phyloP scores from a whole-genome alignment of 495 filamentous ascomycete species.

The Annulohypoxylon stygium region DNA sequence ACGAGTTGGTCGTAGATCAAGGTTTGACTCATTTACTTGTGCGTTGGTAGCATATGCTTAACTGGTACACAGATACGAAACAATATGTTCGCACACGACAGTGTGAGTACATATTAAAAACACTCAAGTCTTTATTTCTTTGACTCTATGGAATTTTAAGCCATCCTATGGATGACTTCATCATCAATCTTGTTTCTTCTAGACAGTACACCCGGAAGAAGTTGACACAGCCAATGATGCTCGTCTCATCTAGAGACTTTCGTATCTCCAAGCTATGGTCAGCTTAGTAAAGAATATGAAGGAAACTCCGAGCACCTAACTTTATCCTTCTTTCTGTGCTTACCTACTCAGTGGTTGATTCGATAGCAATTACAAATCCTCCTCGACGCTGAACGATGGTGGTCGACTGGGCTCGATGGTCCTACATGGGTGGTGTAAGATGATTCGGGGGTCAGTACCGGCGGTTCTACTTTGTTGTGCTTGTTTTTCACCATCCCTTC shows the following conservation, averaged over 20 bases:
- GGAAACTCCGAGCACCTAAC: slow-evolving; percentile 12
- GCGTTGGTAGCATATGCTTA: not conserved
- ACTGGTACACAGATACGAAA: not conserved
- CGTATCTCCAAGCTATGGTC: not conserved
- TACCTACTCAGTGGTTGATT: not conserved
- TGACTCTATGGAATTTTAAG: not conserved
- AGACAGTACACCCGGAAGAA: not conserved
- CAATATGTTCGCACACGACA: not conserved
- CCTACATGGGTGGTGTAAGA: not conserved
- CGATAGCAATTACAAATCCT: not conserved
- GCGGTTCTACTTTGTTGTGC: not conserved
- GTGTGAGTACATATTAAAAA: not conserved
- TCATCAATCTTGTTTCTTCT: not conserved
- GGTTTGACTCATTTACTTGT: not conserved
- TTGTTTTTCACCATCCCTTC: not conserved
- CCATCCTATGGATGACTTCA: not conserved
- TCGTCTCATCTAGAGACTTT: slow-evolving; percentile 15
- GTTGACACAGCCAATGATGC: not conserved
- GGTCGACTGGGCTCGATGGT: not conserved
- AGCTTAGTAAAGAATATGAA: not conserved
- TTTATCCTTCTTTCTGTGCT: not conserved
- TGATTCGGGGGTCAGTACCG: not conserved
- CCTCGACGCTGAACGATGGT: not conserved
- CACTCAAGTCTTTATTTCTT: not conserved
- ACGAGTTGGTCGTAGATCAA: not conserved